Evolutionary conservation across 192 early-diverging fungal species (phyloP).

Genomic region (Backusella westeae): DNA sequence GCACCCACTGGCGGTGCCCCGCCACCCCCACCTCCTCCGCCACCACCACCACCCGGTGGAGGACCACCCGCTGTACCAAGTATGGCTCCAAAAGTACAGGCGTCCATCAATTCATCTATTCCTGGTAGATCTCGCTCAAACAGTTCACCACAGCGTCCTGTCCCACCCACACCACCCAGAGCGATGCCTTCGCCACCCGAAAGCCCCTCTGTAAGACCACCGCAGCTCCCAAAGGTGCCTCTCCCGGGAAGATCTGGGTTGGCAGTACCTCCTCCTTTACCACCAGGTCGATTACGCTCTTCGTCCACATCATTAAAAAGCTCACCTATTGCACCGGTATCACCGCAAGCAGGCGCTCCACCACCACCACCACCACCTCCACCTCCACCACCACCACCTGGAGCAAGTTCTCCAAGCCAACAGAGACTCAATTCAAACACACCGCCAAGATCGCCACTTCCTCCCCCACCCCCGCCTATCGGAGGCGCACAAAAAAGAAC

Average conservation of each 20-base stretch:
- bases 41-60: constrained; percentile 24
- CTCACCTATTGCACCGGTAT: not conserved
- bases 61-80: constrained; percentile 18
- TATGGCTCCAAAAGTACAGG: constrained; percentile 15
- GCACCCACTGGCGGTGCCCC: not conserved
- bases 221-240: constrained; percentile 34
- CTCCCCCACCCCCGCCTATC: constrained; percentile 8
- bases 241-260: constrained; percentile 16
- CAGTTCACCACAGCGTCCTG: constrained; percentile 34
- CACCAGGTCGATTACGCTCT: constrained; percentile 26
- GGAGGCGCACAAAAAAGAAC: not conserved
- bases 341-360: not conserved
- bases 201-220: not conserved
- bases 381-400: constrained; percentile 12
- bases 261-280: constrained; percentile 22
- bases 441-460: not conserved
- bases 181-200: constrained; percentile 24
- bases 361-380: constrained; percentile 22
- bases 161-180: constrained; percentile 23
- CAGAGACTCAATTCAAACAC: not conserved
- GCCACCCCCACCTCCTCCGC: constrained; percentile 27
- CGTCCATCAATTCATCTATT: constrained; percentile 23
- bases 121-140: constrained; percentile 41
- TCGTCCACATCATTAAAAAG: not conserved
- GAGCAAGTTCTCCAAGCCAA: not conserved